Evolutionary conservation across 2,329 filamentous ascomycete species (phyloP).

Genomic region (Hypoxylon sp.): DNA sequence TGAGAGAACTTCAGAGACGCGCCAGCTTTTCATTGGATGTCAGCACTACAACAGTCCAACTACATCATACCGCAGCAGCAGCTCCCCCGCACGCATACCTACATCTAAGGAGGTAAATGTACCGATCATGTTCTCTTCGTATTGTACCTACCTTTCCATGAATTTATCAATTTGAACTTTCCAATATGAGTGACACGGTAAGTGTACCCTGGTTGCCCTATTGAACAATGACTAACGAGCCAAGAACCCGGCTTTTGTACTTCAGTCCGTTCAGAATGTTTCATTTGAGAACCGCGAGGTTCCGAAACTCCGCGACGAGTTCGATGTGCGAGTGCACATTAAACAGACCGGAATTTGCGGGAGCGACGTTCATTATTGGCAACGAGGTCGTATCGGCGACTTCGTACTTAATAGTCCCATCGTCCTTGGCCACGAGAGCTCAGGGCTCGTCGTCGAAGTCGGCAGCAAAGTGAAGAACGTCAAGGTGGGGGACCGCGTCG

Average conservation of each 20-base stretch:
- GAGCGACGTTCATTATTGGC: slow-evolving; percentile 63
- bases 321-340: slow-evolving; percentile 62
- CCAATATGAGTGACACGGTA: slow-evolving; percentile 2
- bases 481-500: slow-evolving; percentile 61
- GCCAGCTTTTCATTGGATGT: slow-evolving; percentile 2
- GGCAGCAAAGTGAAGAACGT: slow-evolving; percentile 60
- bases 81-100: slow-evolving; percentile 6
- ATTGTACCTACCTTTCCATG: not conserved
- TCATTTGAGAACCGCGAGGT: slow-evolving; percentile 61
- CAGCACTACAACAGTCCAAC: not conserved
- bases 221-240: slow-evolving; percentile 12
- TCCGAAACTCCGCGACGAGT: slow-evolving; percentile 57
- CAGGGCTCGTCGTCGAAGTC: slow-evolving; percentile 60
- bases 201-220: not conserved
- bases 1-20: not conserved
- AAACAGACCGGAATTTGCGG: slow-evolving; percentile 65
- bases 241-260: slow-evolving; percentile 64
- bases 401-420: slow-evolving; percentile 63
- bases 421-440: slow-evolving; percentile 63
- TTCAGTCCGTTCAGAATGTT: slow-evolving; percentile 61
- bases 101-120: no score
- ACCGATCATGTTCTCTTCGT: no score
- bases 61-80: slow-evolving; percentile 20
- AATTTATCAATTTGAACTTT: not conserved
- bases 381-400: slow-evolving; percentile 63